Percentiles rank a stretch among this genome's conserved stretches.
These are phyloP conservation scores for Ampelocalamus luodianensis DNA, from an alignment of 176 grass and related monocot species.

Conservation along the genomic window DNA sequence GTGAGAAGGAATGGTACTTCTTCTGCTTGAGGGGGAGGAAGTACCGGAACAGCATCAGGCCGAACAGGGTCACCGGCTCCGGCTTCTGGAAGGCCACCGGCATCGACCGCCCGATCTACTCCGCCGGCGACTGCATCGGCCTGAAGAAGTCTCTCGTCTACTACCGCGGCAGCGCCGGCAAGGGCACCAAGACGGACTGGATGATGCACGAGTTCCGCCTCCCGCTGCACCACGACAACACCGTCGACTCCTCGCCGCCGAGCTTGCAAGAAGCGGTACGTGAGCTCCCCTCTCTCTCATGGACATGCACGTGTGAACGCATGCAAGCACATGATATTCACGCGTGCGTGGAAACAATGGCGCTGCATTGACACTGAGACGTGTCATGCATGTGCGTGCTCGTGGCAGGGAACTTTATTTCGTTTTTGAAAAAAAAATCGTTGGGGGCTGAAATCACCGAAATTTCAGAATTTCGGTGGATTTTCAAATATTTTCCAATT, in stretches of 20 bases:
- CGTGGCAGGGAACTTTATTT: too few relatives aligned
- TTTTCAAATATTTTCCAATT: too few relatives aligned
- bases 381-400: neutral
- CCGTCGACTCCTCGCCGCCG: neutral
- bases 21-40: slow-evolving; percentile 83
- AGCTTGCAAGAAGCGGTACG: slow-evolving; percentile 71
- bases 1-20: slow-evolving; percentile 89
- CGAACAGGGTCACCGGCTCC: slow-evolving; percentile 75
- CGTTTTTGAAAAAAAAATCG: too few relatives aligned
- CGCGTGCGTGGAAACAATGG: neutral
- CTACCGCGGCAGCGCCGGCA: slow-evolving; percentile 78
- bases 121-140: slow-evolving; percentile 59
- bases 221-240: slow-evolving; percentile 5
- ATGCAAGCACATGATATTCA: neutral
- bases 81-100: slow-evolving; percentile 98
- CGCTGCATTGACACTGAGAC: neutral
- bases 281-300: neutral
- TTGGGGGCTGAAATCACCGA: too few relatives aligned
- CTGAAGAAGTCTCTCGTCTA: slow-evolving; percentile 95
- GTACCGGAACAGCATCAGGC: slow-evolving; percentile 86
- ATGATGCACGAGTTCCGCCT: slow-evolving; percentile 99
- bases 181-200: slow-evolving; percentile 91
- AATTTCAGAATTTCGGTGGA: too few relatives aligned
- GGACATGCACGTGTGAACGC: neutral
- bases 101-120: slow-evolving; percentile 71